Evolutionary conservation across 257 asterid genomes (phyloP), one percentile per base, ranked within the genome.

Genomic region (Primulina huaijiensis): DNA sequence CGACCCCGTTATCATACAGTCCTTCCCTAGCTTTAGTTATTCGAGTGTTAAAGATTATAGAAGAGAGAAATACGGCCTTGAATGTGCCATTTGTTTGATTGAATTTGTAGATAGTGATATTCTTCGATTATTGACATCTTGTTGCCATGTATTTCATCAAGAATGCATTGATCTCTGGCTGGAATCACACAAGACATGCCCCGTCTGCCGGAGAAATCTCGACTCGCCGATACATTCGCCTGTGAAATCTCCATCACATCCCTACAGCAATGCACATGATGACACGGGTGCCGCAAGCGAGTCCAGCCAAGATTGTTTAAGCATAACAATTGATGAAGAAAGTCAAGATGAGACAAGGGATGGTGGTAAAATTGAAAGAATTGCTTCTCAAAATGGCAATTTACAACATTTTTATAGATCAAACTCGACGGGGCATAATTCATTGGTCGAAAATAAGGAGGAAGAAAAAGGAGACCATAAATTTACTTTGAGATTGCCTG

Each of bases 151-250:
- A 0, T 94, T 89, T 64, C 99, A 94, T 65, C 91, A 86, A 71
- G 96, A 87, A 9, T 94, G 99, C 78, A 81, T 94, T 3, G 99
- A 94, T 74, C 85, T 89, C 3, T 94, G 99, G 99, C 88, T 94
- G 6, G 97, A 82, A 71, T 79, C 88, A 0, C 97, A 89, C 82
- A 80, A 76, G 61, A 90, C 99, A 0, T 94, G 99, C 74, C 99
- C 99, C 0, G 99, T 88, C 0, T 94, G 97, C 52, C 88, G 99
- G 14, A 68, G 79, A n/a, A 75, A 76, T 65, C 92, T 94, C 8
- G 90, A 84, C 55, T 38, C 77, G 0, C 74, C 75, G 2, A 12
- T 9, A 7, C 78, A 68, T 5, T 79, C 96, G 0, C 90, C 91
- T 0, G 77, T 33, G 21, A 77, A 77, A 33, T 78, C 84, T 0